Percentiles rank a stretch among this genome's conserved stretches.
Conservation (phyloP, 805 yeast species). For the Pichia occidentalis region DNA sequence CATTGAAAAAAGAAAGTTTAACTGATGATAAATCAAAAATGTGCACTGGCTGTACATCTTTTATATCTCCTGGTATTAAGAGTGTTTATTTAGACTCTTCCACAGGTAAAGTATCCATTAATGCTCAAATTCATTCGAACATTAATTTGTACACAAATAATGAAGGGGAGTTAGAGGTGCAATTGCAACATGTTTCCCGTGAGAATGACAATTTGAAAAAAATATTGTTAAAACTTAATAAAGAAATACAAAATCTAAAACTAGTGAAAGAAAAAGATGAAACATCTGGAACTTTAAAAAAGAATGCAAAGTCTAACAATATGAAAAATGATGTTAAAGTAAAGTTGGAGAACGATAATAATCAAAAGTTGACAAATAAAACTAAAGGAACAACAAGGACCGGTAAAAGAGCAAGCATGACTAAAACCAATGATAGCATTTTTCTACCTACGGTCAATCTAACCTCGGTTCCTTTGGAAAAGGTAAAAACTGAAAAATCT, state of each 20-base stretch:
- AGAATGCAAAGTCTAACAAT: background rate
- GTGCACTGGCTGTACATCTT: constrained; percentile 8
- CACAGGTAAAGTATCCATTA: constrained; percentile 20
- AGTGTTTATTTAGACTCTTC: constrained; percentile 13
- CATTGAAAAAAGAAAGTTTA: background rate
- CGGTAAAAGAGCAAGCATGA: background rate
- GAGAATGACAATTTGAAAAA: constrained; percentile 40
- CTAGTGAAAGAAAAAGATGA: constrained; percentile 20
- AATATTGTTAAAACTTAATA: constrained; percentile 34
- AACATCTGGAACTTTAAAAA: background rate
- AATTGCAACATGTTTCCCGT: constrained; percentile 36
- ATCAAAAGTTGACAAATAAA: background rate
- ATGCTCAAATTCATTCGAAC: constrained; percentile 33
- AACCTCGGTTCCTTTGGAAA: no score
- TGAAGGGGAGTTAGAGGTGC: constrained; percentile 29
- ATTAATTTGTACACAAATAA: constrained; percentile 29
- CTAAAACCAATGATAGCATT: background rate
- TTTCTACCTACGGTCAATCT: constrained; percentile 5
- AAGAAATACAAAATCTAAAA: constrained; percentile 32
- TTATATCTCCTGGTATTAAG: constrained; percentile 11
- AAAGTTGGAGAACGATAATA: background rate
- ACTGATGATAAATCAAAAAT: background rate
- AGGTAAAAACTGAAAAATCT: no score
- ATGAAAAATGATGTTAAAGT: background rate
- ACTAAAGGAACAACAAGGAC: background rate